Evolutionary conservation across 1,284 basidiomycete species (phyloP), one percentile per base, ranked within the genome.

Genomic region (Sanghuangporus weigelae): DNA sequence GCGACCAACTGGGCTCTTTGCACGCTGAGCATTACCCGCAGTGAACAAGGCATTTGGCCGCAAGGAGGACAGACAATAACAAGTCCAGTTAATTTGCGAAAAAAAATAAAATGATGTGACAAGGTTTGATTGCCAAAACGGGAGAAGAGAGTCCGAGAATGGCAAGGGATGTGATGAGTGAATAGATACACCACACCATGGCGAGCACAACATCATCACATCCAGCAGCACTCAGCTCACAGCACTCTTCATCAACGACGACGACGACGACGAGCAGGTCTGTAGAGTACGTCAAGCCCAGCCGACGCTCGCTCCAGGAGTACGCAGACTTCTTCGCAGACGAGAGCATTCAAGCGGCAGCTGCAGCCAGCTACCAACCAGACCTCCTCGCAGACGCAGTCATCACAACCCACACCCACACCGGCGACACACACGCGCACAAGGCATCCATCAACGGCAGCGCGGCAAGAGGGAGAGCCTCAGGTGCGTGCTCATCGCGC

Each of bases 211-310:
- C 42, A n/a, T 44, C n/a, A n/a, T n/a, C n/a, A n/a, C n/a, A n/a
- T n/a, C n/a, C 40, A 42, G n/a, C 40, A n/a, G 11, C 44, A 46
- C 44, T n/a, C 44, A 46, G 16, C 21, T 46, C 44, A 46, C 44
- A 46, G 21, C 44, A 46, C 21, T 19, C 44, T 14, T 31, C 44
- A 3, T 5, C 44, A 6, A 46, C 44, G 44, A 46, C 44, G 44
- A 46, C 50, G 35, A 53, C 50, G 40, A n/a, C 56, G 44, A 19
- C 44, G 44, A 59, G 57, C 44, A 48, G 51, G 57, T 87, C 88
- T 12, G 79, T 90, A 70, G 88, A 90, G 71, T 89, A 89, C 73
- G 86, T 89, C 75, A 79, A 84, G 35, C 89, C 89, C 1, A 86
- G 84, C 0, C 72, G 82, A 38, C 73, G 77, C 70, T 83, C 81